Base-by-base conservation (phyloP, 2,329 filamentous ascomycete species). In the Trichoderma citrinoviride region DNA sequence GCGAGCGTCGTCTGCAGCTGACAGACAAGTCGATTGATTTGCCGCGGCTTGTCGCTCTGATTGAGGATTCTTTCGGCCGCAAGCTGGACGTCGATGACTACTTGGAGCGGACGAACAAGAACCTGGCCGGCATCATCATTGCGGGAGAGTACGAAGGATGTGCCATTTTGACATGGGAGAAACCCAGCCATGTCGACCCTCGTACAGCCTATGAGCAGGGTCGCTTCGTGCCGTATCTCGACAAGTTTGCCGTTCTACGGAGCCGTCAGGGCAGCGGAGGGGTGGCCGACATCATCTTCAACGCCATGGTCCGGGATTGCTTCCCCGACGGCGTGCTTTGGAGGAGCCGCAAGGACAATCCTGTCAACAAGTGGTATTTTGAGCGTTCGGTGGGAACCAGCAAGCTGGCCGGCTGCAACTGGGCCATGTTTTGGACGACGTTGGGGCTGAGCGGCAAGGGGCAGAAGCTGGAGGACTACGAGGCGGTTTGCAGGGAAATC, bases 301-400 rank as follows among this genome's bases (percentile, higher is more conserved):
- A 96, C 68, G 90, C 93, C 40, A 96, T 99, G 91, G 92, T 97
- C 5, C 85, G 91, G 29, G 87, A 89, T 21, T 97, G 93, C 71
- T 96, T 98, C 70, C 93, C 93, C 0, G 78, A 86, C 2, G 95
- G 95, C 1, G 91, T 98, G 1, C 96, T 93, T 73, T 99, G 95
- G 95, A 84, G 93, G 64, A 96, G 91, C 74, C 83, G 95, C 58
- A 90, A 90, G 73, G 87, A 93, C 74, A 98, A 99, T 73, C 94
- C 93, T 0, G 95, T 99, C 5, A 99, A 99, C 74, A 97, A 97
- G 75, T 99, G 95, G 95, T 99, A 99, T 76, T 97, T 98, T 78
- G 95, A 99, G 78, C 84, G 95, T 54, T 92, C 91, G 2, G 81
- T 85, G 54, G 95, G 95, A 0, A 93, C 89, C 2, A 90, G 89